Evolutionary conservation across 805 yeast species (phyloP).

Genomic region (Cyberlindnera meyerae): DNA sequence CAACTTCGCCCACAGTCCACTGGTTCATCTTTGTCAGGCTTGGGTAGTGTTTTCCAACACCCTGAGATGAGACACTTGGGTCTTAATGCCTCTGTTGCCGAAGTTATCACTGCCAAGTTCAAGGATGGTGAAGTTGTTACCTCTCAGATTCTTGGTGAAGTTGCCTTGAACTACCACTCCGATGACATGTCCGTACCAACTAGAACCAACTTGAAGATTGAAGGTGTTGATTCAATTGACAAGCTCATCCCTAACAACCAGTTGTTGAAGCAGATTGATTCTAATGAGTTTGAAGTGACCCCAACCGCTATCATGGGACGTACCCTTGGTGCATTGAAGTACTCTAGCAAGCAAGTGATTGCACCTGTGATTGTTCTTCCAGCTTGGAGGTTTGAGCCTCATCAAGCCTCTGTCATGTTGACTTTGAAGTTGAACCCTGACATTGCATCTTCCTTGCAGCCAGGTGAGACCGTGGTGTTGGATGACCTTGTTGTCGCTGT

Average conservation of each 20-base stretch:
- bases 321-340: slow-evolving; percentile 79
- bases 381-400: slow-evolving; percentile 83
- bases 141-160: slow-evolving; percentile 74
- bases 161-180: slow-evolving; percentile 68
- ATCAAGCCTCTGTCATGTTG: slow-evolving; percentile 81
- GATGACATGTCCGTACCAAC: slow-evolving; percentile 32
- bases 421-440: slow-evolving; percentile 54
- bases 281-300: slow-evolving; percentile 38
- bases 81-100: slow-evolving; percentile 80
- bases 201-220: slow-evolving; percentile 39
- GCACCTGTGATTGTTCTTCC: slow-evolving; percentile 75
- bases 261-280: slow-evolving; percentile 46
- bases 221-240: slow-evolving; percentile 37
- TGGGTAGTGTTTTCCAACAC: slow-evolving; percentile 41
- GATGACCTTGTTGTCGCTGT: slow-evolving; percentile 40
- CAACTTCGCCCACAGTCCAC: slow-evolving; percentile 39
- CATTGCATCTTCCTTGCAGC: slow-evolving; percentile 32
- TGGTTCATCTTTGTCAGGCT: slow-evolving; percentile 34
- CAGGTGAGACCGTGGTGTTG: slow-evolving; percentile 33
- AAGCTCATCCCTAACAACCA: slow-evolving; percentile 48
- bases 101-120: slow-evolving; percentile 69
- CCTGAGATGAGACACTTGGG: slow-evolving; percentile 53
- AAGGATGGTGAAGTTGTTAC: slow-evolving; percentile 58
- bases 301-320: slow-evolving; percentile 51
- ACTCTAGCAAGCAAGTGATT: slow-evolving; percentile 46